phyloP scores from a whole-genome alignment of 345 rosid species.

The Cochlearia excelsa region DNA sequence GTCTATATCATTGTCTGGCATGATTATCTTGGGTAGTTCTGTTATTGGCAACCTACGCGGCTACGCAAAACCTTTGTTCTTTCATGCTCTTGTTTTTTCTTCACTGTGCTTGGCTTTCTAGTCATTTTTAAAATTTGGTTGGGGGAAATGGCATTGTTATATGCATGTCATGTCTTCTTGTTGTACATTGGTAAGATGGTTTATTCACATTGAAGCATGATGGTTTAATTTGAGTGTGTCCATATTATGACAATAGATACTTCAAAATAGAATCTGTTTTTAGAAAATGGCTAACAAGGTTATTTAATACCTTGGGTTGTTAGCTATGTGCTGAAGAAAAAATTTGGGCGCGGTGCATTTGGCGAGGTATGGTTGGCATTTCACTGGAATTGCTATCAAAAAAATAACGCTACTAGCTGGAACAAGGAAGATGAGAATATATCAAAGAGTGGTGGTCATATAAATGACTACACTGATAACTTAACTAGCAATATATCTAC shows the following conservation, averaged over 20 bases:
- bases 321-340: slow-evolving; percentile 81
- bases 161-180: slow-evolving; percentile 17
- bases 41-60: slow-evolving; percentile 6
- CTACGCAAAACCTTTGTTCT: slow-evolving; percentile 4
- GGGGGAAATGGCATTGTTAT: slow-evolving; percentile 4
- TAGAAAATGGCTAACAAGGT: slow-evolving; percentile 6
- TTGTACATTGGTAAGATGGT: slow-evolving; percentile 16
- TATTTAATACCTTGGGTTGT: slow-evolving; percentile 23
- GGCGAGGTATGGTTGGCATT: slow-evolving; percentile 97
- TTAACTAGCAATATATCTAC: slow-evolving; percentile 38
- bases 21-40: slow-evolving; percentile 18
- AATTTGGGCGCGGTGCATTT: slow-evolving; percentile 86
- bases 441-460: slow-evolving; percentile 35
- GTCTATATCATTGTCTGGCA: slow-evolving; percentile 14
- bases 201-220: slow-evolving; percentile 16
- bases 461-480: slow-evolving; percentile 32
- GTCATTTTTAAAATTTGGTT: slow-evolving; percentile 7
- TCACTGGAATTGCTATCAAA: slow-evolving; percentile 72
- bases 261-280: neutral
- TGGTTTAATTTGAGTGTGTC: slow-evolving; percentile 1
- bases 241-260: slow-evolving; percentile 6
- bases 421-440: slow-evolving; percentile 39
- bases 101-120: slow-evolving; percentile 4
- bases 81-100: slow-evolving; percentile 12
- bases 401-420: slow-evolving; percentile 45